Base-by-base conservation (phyloP, 2,329 filamentous ascomycete species). In the Botrytis aclada region DNA sequence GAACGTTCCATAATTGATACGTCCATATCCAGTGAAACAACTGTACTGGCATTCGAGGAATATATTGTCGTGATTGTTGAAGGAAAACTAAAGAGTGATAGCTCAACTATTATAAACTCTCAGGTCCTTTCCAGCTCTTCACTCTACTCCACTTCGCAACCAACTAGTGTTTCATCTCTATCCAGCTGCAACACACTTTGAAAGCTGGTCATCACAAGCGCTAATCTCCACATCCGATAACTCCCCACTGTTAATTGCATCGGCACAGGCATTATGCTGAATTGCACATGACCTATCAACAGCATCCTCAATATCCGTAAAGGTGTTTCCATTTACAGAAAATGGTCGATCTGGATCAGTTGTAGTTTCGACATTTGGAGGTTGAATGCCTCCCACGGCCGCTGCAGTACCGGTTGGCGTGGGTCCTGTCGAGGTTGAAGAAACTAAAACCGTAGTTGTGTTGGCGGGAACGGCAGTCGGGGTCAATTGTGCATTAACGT, bases 261-360 rank as follows among this genome's bases (percentile, higher is more conserved):
- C 62, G 5, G 70, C 70, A 34, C 47, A 72, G 29, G 39, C 32
- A 47, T 72, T 72, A 12, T 67, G 61, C 16, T 72, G 70, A 16
- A 67, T 58, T 14, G 70, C n/a, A 29, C 70, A 72, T 14, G 70
- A 51, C 18, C 62, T 37, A 4, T 66, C 62, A 34, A 72, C 45
- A 39, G 70, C 70, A 37, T 71, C 70, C 37, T 54, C 37, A 20
- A 43, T 32, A 45, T 43, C 51, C 6, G 43, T 39, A 25, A 71
- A 71, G 3, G 47, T 60, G 5, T 71, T 56, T 66, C 70, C 61
- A 2, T 71, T 56, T 0, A 66, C 70, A 4, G 45, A 29, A 14
- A 45, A 71, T 8, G 70, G 70, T 22, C 70, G 25, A 32, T 71
- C 61, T 7, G 70, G n/a, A 66, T 71, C 70, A 18, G 12, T 37